Base-by-base conservation (phyloP, 768 basidiomycete genomes). In the Rubroboletus satanas region DNA sequence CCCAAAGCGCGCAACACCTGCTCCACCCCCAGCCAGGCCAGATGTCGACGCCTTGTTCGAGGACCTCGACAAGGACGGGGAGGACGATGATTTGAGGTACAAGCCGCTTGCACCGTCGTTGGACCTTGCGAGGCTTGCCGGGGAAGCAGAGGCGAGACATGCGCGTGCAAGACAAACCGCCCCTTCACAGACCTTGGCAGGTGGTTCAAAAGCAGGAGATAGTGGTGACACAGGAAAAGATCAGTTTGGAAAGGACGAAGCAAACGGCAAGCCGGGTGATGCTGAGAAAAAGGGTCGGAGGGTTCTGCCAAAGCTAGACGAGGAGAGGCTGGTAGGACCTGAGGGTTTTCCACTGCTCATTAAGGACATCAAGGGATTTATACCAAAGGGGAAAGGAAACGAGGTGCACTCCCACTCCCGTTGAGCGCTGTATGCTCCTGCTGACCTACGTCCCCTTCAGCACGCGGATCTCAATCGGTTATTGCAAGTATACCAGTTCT, bases 401-500 rank as follows among this genome's bases (percentile, higher is more conserved):
- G 97, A 99, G 80, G 96, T 93, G 71, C 37, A 48, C 23, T 43
- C 32, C 23, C 33, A 48, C 36, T 51, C 49, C 28, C n/a, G 17
- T 51, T 26, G 43, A 10, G 2, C n/a, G 11, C 11, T 29, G 37
- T 35, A 18, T 26, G 42, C 47, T 31, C 26, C 5, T 0, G n/a
- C 36, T 62, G 55, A 64, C 38, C 4, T 3, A 11, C 14, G 42
- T 12, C 1, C 51, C 42, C 5, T 11, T 23, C 49, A 98, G 95
- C 77, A 77, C n/a, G 71, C 81, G 48, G 95, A 99, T 71, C 79
- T 99, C 37, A 83, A 83, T 58, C 78, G 88, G 37, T 73, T 98
- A 14, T 75, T 98, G 51, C 83, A 85, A 57, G 74, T 89, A 35
- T 98, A 98, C 67, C 93, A 94, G 65, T 89, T 93, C 63, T 99